Evolutionary conservation across 2,329 filamentous ascomycete genomes (phyloP), one percentile per base, ranked within the genome.

Genomic region (Nothopassalora personata): DNA sequence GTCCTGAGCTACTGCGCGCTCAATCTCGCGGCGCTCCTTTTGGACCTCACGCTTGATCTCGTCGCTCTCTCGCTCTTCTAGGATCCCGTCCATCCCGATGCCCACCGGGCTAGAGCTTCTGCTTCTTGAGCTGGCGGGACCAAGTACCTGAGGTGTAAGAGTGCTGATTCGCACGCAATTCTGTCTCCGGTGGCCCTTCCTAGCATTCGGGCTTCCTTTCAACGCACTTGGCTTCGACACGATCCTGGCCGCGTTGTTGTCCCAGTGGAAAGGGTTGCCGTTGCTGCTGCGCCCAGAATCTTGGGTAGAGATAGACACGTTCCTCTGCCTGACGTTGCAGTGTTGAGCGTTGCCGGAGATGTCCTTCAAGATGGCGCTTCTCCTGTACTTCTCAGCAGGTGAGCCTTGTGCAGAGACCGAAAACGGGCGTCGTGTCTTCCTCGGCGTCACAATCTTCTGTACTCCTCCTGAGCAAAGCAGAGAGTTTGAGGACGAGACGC

Each of bases 241-340:
- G 1, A 71, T 68, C n/a, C 56, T 56, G 13, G 58, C 53, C 13
- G 54, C 71, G 73, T 48, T 19, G 67, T 60, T 27, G 67, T 78
- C 77, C 76, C 75, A 78, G 56, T 77, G 76, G 56, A 79, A 78
- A 0, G 77, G 76, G 56, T 78, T 77, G 3, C 75, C 75, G 49
- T 76, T 75, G 64, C 76, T 78, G 60, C 75, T 78, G n/a, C 69
- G 43, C 28, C 53, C 70, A 6, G 74, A 75, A 13, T 68, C 66
- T 31, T 71, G 69, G 5, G 75, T 77, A 1, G 73, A 70, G 46
- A 73, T 69, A 1, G 76, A 78, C 23, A 72, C 67, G 60, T 76
- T 73, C 18, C 76, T 70, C 19, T 71, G 70, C 0, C 73, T 72
- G 27, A 58, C 43, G 39, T 57, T 58, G 45, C 57, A 57, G 31